Percentiles rank a stretch among this genome's conserved stretches.
Conservation (phyloP, 352 stramenopile genomes). For the Elongisporangium prolatum region DNA sequence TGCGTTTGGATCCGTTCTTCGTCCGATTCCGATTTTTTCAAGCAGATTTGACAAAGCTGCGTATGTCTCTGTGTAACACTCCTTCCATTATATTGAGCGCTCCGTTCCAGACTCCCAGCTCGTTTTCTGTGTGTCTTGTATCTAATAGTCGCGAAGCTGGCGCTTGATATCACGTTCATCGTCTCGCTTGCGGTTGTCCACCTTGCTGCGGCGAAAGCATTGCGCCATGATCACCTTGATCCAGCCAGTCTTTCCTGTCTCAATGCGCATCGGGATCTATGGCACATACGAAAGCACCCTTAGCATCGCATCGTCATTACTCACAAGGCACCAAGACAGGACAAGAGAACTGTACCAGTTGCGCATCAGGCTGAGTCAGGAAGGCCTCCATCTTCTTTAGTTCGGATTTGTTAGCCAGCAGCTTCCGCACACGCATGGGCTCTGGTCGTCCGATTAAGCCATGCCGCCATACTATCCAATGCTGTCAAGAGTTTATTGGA, state of each 20-base stretch:
- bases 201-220: slow-evolving; percentile 57
- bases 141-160: slow-evolving; percentile 70
- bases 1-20: too few species aligned
- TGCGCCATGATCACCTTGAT: slow-evolving; percentile 81
- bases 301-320: slow-evolving; percentile 1
- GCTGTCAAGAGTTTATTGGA: too few species aligned
- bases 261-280: slow-evolving; percentile 67
- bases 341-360: slow-evolving; percentile 37
- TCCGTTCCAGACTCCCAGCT: neutral
- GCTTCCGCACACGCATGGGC: slow-evolving; percentile 60
- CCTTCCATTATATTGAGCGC: slow-evolving; percentile 1
- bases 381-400: slow-evolving; percentile 78
- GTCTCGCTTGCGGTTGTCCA: slow-evolving; percentile 73
- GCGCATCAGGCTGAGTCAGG: slow-evolving; percentile 47
- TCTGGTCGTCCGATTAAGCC: slow-evolving; percentile 72
- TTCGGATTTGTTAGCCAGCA: slow-evolving; percentile 68
- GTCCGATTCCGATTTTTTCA: too few species aligned
- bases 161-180: slow-evolving; percentile 71
- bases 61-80: too few species aligned
- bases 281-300: neutral
- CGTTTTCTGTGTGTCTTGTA: neutral
- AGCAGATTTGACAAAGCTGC: too few species aligned
- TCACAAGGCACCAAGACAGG: neutral
- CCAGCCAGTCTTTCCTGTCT: slow-evolving; percentile 75
- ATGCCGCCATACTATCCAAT: slow-evolving; percentile 58